A percentile compares a stretch with the other conserved stretches of the same genome.
phyloP scores from a whole-genome alignment of 108 stramenopile genomes.

The Cylindrotheca fusiformis region DNA sequence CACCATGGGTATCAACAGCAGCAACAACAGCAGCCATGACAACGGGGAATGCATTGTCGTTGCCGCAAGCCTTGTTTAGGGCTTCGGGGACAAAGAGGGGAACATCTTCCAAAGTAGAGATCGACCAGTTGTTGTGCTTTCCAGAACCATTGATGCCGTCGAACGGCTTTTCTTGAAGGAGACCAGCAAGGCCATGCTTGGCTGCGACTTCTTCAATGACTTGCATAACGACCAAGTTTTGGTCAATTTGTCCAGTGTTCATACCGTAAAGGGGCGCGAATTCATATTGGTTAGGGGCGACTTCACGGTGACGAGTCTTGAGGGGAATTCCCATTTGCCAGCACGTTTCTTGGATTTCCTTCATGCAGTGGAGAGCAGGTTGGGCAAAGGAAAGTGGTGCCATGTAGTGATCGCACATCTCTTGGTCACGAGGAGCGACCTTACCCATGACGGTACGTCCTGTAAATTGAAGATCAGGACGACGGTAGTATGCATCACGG shows the following conservation, averaged over 20 bases:
- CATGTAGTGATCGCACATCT: conserved; percentile 97
- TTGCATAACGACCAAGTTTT: conserved; percentile 96
- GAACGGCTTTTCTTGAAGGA: conserved; percentile 97
- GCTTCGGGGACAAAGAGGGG: conserved; percentile 75
- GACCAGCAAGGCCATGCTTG: conserved; percentile 89
- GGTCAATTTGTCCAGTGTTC: conserved; percentile 93
- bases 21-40: conserved; percentile 92
- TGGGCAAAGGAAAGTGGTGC: conserved; percentile 76
- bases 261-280: conserved; percentile 92
- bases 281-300: conserved; percentile 96
- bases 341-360: conserved; percentile 92
- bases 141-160: conserved; percentile 94
- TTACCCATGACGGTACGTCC: conserved; percentile 94
- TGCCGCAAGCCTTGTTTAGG: conserved; percentile 63
- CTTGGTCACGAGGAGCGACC: conserved; percentile 92
- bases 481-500: conserved; percentile 86
- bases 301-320: conserved; percentile 95
- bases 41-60: conserved; percentile 82
- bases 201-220: conserved; percentile 92
- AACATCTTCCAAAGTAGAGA: conserved; percentile 82
- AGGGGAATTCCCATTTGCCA: conserved; percentile 87
- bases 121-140: conserved; percentile 98
- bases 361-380: conserved; percentile 88
- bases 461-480: conserved; percentile 90
- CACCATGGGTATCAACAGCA: conserved; percentile 93